Percentiles rank a stretch among this genome's conserved stretches.
phyloP scores from a whole-genome alignment of 345 rosid species.

The Hibiscus trionum region DNA sequence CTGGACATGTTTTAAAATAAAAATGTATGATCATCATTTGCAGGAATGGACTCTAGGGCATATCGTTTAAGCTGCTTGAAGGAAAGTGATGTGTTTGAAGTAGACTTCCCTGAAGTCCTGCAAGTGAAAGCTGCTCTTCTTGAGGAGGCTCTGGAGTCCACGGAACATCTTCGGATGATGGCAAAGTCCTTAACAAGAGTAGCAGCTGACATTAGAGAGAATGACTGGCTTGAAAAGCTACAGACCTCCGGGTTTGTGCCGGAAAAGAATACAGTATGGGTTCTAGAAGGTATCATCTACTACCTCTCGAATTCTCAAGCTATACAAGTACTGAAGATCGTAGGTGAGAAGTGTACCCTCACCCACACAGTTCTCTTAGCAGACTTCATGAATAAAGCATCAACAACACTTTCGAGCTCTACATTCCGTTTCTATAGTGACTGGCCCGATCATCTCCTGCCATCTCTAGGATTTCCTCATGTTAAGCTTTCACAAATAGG shows the following conservation, averaged over 20 bases:
- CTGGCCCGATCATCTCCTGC: conserved; percentile 90
- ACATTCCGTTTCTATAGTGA: conserved; percentile 80
- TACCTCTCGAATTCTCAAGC: conserved; percentile 76
- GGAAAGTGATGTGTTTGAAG: conserved; percentile 71
- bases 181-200: conserved; percentile 75
- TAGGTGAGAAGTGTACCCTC: conserved; percentile 58
- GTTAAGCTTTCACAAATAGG: conserved; percentile 90
- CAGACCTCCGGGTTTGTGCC: conserved; percentile 60
- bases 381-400: conserved; percentile 89
- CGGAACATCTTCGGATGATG: conserved; percentile 36
- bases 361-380: conserved; percentile 74
- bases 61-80: conserved; percentile 66
- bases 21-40: background rate
- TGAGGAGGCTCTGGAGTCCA: conserved; percentile 51
- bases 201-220: conserved; percentile 66
- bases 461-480: conserved; percentile 75
- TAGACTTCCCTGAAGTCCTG: conserved; percentile 74
- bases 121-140: conserved; percentile 54
- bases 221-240: conserved; percentile 68
- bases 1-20: no score
- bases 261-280: conserved; percentile 75
- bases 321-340: conserved; percentile 75
- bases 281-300: conserved; percentile 88
- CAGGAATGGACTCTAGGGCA: conserved; percentile 94
- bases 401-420: conserved; percentile 61